Conservation (phyloP, 139 green algal species). For the Nannochloris sp. region DNA sequence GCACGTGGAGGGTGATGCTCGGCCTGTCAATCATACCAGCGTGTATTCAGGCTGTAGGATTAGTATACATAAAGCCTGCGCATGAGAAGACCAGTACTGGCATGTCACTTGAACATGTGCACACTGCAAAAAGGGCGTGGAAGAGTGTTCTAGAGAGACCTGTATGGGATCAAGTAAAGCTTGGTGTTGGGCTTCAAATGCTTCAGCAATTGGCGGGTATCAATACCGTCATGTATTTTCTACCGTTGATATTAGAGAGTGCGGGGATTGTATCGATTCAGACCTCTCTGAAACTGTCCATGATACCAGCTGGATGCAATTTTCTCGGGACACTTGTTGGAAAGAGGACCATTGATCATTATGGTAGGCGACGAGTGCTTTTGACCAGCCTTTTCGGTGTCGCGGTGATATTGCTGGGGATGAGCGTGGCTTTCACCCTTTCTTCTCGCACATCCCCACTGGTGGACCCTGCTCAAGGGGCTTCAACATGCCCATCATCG, state of each 20-base stretch:
- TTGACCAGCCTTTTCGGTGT: conserved; percentile 40
- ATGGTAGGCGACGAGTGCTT: conserved; percentile 38
- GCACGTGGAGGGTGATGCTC: conserved; percentile 70
- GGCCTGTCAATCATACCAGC: conserved; percentile 51
- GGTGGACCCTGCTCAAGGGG: too few species aligned
- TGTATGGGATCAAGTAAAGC: conserved; percentile 16
- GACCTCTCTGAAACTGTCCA: conserved; percentile 39
- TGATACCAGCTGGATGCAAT: conserved; percentile 54
- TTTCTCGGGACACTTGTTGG: conserved; percentile 44
- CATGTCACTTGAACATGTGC: too few species aligned
- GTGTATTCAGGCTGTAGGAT: conserved; percentile 31
- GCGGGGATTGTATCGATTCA: conserved; percentile 47
- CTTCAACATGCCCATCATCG: too few species aligned
- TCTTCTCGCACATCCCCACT: too few species aligned
- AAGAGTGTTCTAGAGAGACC: conserved; percentile 9
- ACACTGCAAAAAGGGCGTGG: not conserved
- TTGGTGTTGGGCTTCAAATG: conserved; percentile 49
- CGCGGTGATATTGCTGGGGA: conserved; percentile 21
- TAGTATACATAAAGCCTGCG: not conserved
- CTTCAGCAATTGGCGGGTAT: conserved; percentile 69
- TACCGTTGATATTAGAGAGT: conserved; percentile 55
- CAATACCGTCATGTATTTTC: conserved; percentile 73
- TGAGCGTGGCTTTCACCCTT: conserved; percentile 22
- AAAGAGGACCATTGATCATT: conserved; percentile 39
- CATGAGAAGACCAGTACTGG: too few species aligned